Evolutionary conservation across 352 stramenopile genomes (phyloP).

Genomic region (Phytophthora fragariae): DNA sequence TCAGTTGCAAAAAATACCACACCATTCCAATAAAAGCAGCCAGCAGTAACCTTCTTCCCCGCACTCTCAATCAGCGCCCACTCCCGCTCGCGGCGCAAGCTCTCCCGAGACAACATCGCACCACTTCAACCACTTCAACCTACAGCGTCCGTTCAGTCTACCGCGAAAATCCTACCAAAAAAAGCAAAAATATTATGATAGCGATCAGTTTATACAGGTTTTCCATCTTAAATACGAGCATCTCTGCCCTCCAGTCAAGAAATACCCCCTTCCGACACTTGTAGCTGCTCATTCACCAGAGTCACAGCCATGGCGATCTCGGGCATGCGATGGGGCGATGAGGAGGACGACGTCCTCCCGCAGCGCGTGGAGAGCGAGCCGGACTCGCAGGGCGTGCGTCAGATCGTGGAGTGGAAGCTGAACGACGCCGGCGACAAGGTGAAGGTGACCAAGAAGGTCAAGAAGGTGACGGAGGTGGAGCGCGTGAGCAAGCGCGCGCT

Average conservation of each 20-base stretch:
- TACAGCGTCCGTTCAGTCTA: constrained; percentile 1
- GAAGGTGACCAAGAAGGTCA: constrained; percentile 92
- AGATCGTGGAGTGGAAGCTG: constrained; percentile 91
- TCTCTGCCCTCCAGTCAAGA: constrained; percentile 6
- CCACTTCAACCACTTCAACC: constrained; percentile 22
- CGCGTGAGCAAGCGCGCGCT: constrained; percentile 85
- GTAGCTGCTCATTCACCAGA: neutral
- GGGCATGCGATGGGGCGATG: constrained; percentile 73
- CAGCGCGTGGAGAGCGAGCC: constrained; percentile 85
- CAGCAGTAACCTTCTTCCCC: constrained; percentile 60
- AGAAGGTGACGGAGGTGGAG: constrained; percentile 87
- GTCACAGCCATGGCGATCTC: constrained; percentile 68
- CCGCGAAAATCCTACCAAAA: neutral
- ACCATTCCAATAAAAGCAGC: neutral
- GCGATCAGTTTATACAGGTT: neutral
- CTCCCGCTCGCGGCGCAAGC: constrained; percentile 64
- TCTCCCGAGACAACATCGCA: constrained; percentile 56
- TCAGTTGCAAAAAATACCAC: neutral
- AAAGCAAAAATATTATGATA: neutral
- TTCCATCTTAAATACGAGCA: neutral
- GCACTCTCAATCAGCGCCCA: constrained; percentile 63
- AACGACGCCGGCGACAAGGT: constrained; percentile 91
- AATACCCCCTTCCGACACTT: neutral
- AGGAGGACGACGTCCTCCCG: constrained; percentile 84
- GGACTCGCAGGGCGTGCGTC: constrained; percentile 82